Conservation (phyloP, 352 stramenopile species). For the Phytophthora boehmeriae region DNA sequence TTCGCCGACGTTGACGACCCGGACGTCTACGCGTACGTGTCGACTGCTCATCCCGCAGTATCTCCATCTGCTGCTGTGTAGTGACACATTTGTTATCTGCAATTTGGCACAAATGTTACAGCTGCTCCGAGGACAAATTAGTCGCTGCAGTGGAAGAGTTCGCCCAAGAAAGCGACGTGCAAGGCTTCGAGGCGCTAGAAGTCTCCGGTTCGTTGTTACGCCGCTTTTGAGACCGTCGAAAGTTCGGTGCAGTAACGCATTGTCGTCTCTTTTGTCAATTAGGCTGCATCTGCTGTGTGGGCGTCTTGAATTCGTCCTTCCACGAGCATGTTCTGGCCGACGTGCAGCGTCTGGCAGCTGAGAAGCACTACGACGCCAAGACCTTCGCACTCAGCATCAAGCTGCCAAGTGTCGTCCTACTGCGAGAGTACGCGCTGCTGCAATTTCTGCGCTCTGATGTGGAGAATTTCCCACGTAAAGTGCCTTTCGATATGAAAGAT, state of each 20-base stretch:
- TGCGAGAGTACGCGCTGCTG: conserved; percentile 79
- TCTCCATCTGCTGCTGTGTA: conserved; percentile 8
- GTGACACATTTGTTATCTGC: conserved; percentile 7
- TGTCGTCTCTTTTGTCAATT: neutral
- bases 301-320: conserved; percentile 56
- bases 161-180: conserved; percentile 22
- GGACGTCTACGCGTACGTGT: conserved; percentile 60
- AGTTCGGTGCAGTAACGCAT: conserved; percentile 6
- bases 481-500: conserved; percentile 77
- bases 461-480: conserved; percentile 37
- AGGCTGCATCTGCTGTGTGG: conserved; percentile 79
- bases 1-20: conserved; percentile 54
- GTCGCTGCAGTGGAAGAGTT: conserved; percentile 28
- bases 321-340: conserved; percentile 50
- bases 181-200: conserved; percentile 22
- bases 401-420: conserved; percentile 73
- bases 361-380: conserved; percentile 64
- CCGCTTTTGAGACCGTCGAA: neutral
- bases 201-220: conserved; percentile 27
- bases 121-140: conserved; percentile 40
- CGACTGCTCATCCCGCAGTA: conserved; percentile 7
- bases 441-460: conserved; percentile 53
- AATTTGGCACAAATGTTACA: conserved; percentile 5
- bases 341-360: conserved; percentile 39
- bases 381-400: conserved; percentile 84